Evolutionary conservation across 1,284 basidiomycete genomes (phyloP), one percentile per base, ranked within the genome.

Genomic region (Malassezia yamatoensis): DNA sequence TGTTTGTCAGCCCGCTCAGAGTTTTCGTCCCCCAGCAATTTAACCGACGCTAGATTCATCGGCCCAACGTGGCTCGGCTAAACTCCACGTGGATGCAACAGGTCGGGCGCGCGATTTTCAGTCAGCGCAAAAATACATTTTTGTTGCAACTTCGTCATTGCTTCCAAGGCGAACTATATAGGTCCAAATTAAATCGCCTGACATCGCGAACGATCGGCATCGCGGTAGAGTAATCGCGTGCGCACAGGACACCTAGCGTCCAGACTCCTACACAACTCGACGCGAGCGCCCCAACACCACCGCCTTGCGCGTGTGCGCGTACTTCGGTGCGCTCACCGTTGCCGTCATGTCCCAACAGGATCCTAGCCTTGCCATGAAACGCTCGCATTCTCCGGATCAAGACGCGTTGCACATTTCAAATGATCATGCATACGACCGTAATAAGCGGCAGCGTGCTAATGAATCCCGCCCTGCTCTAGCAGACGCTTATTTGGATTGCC

Each of bases 131-230:
- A 52, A 51, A 33, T 57, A 57, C 54, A 57, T 49, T 57, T 57
- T 47, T 44, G 40, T 7, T 29, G 4, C 24, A 29, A n/a, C 35
- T 35, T 35, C 45, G 16, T 29, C 38, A 40, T 42, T 16, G 11
- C 44, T 39, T 41, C 44, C 43, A 42, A 36, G 52, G 42, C 54
- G 54, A 57, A 57, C 54, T 57, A 24, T 57, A 57, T 43, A 57
- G 54, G 49, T 57, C 40, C 49, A 51, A 35, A 47, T 16, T 51
- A 44, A 48, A 36, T 43, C 49, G 21, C 48, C 48, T 39, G 48
- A 49, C 48, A 16, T 16, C 41, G 41, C 29, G 47, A 18, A 50
- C 33, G 35, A 50, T 45, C 48, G 42, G 53, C 47, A 33, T 29
- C 33, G 21, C 42, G 24, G 45, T 34, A 36, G 36, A 32, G 16